phyloP scores from a whole-genome alignment of 2,329 filamentous ascomycete species.

The Phialophora macrospora region DNA sequence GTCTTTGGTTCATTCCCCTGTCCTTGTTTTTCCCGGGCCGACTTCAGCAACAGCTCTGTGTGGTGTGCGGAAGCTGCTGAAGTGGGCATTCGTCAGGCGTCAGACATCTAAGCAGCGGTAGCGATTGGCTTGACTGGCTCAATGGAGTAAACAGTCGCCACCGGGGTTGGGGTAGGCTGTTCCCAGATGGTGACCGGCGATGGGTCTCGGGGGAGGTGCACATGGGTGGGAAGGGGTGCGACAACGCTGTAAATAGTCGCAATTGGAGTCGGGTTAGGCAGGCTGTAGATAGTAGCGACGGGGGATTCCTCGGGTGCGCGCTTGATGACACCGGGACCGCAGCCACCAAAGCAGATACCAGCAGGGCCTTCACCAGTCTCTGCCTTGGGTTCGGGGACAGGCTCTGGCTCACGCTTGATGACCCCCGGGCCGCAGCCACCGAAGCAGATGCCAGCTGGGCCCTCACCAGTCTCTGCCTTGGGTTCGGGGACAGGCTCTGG shows the following conservation, averaged over 20 bases:
- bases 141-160: slow-evolving; percentile 1
- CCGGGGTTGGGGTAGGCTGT: background rate
- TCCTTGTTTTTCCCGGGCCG: background rate
- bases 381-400: background rate
- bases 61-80: background rate
- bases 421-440: background rate
- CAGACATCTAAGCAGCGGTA: background rate
- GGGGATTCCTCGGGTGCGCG: slow-evolving; percentile 7
- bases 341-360: slow-evolving; percentile 11
- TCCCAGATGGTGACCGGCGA: slow-evolving; percentile 7
- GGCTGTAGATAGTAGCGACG: slow-evolving; percentile 8
- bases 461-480: background rate
- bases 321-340: slow-evolving; percentile 8
- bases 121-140: slow-evolving; percentile 2
- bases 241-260: slow-evolving; percentile 6
- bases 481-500: slow-evolving; percentile 4
- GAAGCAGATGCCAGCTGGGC: slow-evolving; percentile 8
- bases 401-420: slow-evolving; percentile 14
- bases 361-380: slow-evolving; percentile 5
- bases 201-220: background rate
- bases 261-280: slow-evolving; percentile 6
- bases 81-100: background rate
- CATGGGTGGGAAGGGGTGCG: slow-evolving; percentile 8
- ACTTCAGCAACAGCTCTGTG: background rate
- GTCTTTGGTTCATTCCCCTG: background rate